A percentile compares a stretch with the other conserved stretches of the same genome.
phyloP scores from a whole-genome alignment of 441 rosid genomes.

The Corymbia calophylla region DNA sequence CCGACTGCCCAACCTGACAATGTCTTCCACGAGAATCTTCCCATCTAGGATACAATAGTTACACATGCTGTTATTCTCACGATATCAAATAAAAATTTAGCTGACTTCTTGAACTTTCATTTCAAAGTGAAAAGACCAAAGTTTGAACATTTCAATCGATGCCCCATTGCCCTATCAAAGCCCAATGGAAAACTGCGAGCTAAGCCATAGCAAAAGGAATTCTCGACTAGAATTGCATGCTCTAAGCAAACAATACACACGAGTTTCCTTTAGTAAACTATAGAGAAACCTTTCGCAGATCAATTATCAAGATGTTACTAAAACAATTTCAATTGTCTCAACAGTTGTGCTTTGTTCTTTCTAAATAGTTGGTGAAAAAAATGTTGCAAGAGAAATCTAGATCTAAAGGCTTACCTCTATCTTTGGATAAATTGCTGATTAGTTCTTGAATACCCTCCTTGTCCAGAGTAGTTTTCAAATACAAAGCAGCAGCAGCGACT shows the following conservation, averaged over 20 bases:
- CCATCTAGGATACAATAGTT: conserved; percentile 47
- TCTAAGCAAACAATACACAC: neutral
- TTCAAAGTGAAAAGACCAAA: neutral
- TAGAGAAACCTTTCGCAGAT: neutral
- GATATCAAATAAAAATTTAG: neutral
- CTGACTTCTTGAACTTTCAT: neutral
- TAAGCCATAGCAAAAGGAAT: neutral
- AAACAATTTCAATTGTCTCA: neutral
- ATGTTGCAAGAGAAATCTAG: neutral
- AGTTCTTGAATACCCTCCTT: conserved; percentile 78
- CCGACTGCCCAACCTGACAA: conserved; percentile 65
- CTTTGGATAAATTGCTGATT: conserved; percentile 72
- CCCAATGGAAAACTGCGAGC: neutral
- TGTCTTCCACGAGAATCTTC: conserved; percentile 89
- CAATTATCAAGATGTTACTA: neutral
- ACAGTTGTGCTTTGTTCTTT: neutral
- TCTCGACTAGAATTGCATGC: neutral
- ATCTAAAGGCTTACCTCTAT: conserved; percentile 41
- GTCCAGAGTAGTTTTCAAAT: conserved; percentile 60
- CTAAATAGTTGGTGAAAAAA: neutral
- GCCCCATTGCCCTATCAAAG: neutral
- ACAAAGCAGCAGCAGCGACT: conserved; percentile 81
- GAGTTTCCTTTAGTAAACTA: neutral
- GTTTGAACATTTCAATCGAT: neutral
- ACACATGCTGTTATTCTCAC: neutral